phyloP scores from a whole-genome alignment of 1,284 basidiomycete species.

The Pseudomicrostroma phylloplanum region DNA sequence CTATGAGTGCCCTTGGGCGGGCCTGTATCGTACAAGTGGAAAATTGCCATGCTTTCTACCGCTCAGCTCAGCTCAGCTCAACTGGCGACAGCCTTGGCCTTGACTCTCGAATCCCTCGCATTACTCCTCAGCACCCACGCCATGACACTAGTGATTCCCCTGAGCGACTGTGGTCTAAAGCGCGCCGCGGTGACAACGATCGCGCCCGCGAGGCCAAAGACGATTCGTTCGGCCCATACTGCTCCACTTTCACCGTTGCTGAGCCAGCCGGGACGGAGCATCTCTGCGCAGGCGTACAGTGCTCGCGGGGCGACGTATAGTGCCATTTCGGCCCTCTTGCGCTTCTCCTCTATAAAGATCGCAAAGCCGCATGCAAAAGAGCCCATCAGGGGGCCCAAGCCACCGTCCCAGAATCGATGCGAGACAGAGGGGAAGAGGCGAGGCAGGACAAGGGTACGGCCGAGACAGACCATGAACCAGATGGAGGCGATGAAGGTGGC shows the following conservation, averaged over 20 bases:
- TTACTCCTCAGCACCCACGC: conserved; percentile 28
- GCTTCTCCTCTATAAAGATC: conserved; percentile 51
- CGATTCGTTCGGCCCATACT: conserved; percentile 27
- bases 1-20: too few relatives aligned
- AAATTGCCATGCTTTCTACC: too few relatives aligned
- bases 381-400: conserved; percentile 24
- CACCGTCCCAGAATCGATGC: conserved; percentile 22
- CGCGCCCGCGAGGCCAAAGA: conserved; percentile 32
- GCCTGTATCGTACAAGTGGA: too few relatives aligned
- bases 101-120: neutral
- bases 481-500: conserved; percentile 51
- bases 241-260: conserved; percentile 25
- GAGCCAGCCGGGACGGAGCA: conserved; percentile 31
- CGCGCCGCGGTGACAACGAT: conserved; percentile 29
- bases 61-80: too few relatives aligned
- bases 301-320: conserved; percentile 52
- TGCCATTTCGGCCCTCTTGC: conserved; percentile 52
- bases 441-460: conserved; percentile 26
- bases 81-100: too few relatives aligned
- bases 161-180: conserved; percentile 32
- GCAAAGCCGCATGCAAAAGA: conserved; percentile 30
- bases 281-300: conserved; percentile 42
- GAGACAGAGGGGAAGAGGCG: conserved; percentile 27
- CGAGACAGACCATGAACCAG: conserved; percentile 44
- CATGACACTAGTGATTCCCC: conserved; percentile 34